A percentile compares a stretch with the other conserved stretches of the same genome.
These are phyloP conservation scores for Ascodesmis nigricans DNA, from an alignment of 495 filamentous ascomycete genomes.

Conservation along the genomic window DNA sequence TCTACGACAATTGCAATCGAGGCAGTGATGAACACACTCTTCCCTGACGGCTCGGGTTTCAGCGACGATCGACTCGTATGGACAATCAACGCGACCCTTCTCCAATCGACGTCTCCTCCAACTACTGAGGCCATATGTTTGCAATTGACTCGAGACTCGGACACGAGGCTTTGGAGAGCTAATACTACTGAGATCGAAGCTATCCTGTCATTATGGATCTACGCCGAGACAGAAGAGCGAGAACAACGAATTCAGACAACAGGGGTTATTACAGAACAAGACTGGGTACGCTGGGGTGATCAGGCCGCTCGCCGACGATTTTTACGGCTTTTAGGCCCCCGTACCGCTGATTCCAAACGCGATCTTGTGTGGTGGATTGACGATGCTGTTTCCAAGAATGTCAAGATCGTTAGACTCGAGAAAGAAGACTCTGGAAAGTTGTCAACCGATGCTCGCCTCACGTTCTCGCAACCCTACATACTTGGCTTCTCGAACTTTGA, in stretches of 20 bases:
- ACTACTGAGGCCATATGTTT: too few relatives aligned
- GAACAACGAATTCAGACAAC: background rate
- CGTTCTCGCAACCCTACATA: too few relatives aligned
- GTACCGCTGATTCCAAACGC: background rate
- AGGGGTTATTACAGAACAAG: background rate
- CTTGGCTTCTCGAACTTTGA: too few relatives aligned
- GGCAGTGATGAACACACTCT: constrained; percentile 2
- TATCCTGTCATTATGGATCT: constrained; percentile 6
- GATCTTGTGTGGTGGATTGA: constrained; percentile 5
- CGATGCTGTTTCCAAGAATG: background rate
- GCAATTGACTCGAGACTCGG: too few relatives aligned
- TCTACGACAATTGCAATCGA: constrained; percentile 1
- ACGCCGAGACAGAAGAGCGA: background rate
- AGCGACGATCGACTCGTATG: too few relatives aligned
- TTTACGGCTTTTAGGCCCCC: background rate
- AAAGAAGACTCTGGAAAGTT: too few relatives aligned
- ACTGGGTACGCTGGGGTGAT: background rate
- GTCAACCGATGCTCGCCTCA: too few relatives aligned
- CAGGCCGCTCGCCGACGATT: background rate
- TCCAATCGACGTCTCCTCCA: too few relatives aligned
- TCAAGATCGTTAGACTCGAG: background rate
- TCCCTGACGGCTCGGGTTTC: too few relatives aligned
- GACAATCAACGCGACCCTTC: too few relatives aligned
- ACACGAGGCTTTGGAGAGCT: too few relatives aligned
- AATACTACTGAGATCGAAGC: constrained; percentile 5